Percentiles rank a stretch among this genome's conserved stretches.
These are phyloP conservation scores for Vigna mungo DNA, from an alignment of 306 rosid genomes.

Conservation along the genomic window DNA sequence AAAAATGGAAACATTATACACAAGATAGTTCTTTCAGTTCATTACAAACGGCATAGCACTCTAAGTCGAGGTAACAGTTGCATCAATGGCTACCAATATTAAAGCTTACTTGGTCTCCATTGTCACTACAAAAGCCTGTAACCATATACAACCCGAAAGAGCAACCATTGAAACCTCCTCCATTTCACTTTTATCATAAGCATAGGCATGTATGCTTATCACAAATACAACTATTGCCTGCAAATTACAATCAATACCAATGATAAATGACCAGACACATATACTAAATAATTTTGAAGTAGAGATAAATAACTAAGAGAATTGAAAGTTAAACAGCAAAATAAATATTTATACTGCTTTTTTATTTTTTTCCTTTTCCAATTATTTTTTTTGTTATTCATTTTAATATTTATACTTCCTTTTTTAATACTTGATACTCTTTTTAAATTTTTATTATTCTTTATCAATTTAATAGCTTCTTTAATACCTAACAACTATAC, in stretches of 20 bases:
- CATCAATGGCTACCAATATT: constrained; percentile 23
- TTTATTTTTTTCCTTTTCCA: no score
- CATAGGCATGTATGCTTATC: constrained; percentile 89
- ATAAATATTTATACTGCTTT: no score
- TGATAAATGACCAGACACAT: constrained; percentile 36
- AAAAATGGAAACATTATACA: constrained; percentile 31
- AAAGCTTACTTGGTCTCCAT: constrained; percentile 93
- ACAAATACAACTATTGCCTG: constrained; percentile 90
- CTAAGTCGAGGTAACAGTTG: constrained; percentile 9
- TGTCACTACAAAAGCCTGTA: constrained; percentile 93
- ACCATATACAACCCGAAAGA: constrained; percentile 96
- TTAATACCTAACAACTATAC: no score
- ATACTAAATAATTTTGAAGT: constrained; percentile 25
- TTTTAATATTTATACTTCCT: no score
- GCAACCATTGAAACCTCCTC: constrained; percentile 96
- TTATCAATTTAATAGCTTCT: no score
- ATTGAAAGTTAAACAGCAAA: no score
- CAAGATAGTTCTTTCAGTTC: constrained; percentile 22
- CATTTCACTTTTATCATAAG: constrained; percentile 91
- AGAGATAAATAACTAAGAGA: no score
- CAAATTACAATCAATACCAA: constrained; percentile 45
- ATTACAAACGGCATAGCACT: neutral
- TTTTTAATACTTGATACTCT: neutral
- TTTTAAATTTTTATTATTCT: neutral
- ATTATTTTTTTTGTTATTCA: no score